phyloP scores from a whole-genome alignment of 257 asterid genomes.

The Eucommia ulmoides region DNA sequence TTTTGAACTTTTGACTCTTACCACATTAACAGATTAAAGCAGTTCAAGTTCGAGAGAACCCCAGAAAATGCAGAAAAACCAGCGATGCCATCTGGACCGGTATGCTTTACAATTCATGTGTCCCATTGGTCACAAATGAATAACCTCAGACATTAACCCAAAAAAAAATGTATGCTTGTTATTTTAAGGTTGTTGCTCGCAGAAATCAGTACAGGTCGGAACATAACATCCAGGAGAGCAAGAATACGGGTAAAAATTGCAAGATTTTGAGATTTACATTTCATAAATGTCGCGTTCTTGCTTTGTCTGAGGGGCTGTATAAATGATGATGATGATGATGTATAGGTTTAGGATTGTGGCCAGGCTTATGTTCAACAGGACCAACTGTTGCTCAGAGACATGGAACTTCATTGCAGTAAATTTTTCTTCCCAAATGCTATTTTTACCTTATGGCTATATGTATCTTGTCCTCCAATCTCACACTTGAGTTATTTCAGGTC shows the following conservation, averaged over 20 bases:
- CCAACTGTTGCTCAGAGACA: constrained; percentile 19
- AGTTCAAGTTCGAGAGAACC: constrained; percentile 3
- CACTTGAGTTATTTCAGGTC: constrained; percentile 19
- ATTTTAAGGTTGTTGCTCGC: constrained; percentile 10
- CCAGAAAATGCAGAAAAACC: constrained; percentile 6
- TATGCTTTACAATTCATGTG: constrained; percentile 8
- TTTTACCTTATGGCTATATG: background rate
- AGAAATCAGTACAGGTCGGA: constrained; percentile 13
- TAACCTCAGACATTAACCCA: background rate
- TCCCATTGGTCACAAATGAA: background rate
- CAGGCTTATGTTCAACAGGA: constrained; percentile 18
- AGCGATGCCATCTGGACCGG: constrained; percentile 9
- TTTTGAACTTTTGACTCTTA: background rate
- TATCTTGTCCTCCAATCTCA: constrained; percentile 8
- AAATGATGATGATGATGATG: constrained; percentile 1
- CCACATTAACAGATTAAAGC: constrained; percentile 8
- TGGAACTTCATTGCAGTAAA: constrained; percentile 24
- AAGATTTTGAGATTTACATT: background rate
- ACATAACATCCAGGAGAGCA: constrained; percentile 14
- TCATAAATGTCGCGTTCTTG: background rate
- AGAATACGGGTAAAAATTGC: constrained; percentile 21
- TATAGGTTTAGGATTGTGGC: constrained; percentile 31
- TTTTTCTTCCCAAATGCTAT: background rate
- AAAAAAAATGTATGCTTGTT: background rate
- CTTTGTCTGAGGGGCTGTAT: background rate